Evolutionary conservation across 2,329 filamentous ascomycete species (phyloP), one percentile per base, ranked within the genome.

Genomic region (Aspergillus thermomutatus): DNA sequence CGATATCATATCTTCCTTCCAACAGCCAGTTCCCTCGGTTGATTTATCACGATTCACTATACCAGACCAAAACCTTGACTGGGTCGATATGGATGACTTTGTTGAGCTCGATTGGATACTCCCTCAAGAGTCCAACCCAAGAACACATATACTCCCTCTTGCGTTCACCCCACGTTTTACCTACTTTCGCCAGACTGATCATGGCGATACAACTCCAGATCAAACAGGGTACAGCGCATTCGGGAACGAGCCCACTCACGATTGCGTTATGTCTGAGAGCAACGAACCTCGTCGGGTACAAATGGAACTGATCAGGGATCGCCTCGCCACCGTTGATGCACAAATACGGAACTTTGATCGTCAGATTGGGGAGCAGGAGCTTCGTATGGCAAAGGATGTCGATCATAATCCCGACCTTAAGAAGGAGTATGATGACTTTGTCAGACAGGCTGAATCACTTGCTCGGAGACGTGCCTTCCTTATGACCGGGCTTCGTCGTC

Each of bases 31-130:
- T 3, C 72, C 79, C 2, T 75, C 79, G 25, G 78, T 82, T 8
- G 85, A 88, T 70, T 80, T 96, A 50, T 96, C 92, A 0, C 88
- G 89, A 53, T 99, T 99, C 70, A 93, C 88, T 0, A 99, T 99
- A 50, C 93, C 94, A 0, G 94, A 99, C 71, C 90, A 95, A 54
- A 94, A 99, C 68, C 87, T 92, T 64, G 92, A 88, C 54, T 99
- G 94, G 94, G 92, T 99, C 60, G 94, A 99, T 69, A 97, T 99
- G 92, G 94, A 99, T 70, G 94, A 99, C 71, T 99, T 99, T 74
- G 92, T 99, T 28, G 94, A 99, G 72, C 79, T 99, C 23, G 95
- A 97, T 71, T 97, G 93, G 93, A 92, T 96, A 53, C 77, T 97
- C 25, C 93, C 93, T 0, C 89, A 91, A 14, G 91, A 96, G 69